Evolutionary conservation across 768 basidiomycete species (phyloP), one percentile per base, ranked within the genome.

Genomic region (Pulveroboletus sp.): DNA sequence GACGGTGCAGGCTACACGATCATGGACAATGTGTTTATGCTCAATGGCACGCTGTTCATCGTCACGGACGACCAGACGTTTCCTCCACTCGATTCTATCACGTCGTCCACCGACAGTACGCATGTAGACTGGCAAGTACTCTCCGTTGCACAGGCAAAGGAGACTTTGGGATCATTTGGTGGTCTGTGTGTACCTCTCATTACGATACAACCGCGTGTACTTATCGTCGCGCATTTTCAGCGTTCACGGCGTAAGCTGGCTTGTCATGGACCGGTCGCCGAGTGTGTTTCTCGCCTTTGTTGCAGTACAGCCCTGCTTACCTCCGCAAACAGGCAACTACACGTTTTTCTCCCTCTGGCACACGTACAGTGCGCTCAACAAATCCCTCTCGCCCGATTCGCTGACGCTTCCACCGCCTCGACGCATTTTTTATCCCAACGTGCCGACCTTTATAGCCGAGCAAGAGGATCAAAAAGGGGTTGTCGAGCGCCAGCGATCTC

Each of bases 321-420:
- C 38, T 30, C 37, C 13, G 42, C 18, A 37, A 33, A 17, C 55
- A 63, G 84, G 84, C 63, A 82, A 86, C 53, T 79, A 83, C 51
- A 84, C 89, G 4, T 69, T 92, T 47, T 77, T 91, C 30, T 79
- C 89, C 6, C 73, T 95, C 31, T 88, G 85, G 84, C 78, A 86
- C 39, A 81, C 80, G 0, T 86, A 92, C 67, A 81, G 81, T 50
- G 76, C 82, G 1, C 74, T 89, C 30, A 79, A 84, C 60, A 49
- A 62, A 1, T 57, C 70, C 9, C 76, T 78, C 27, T 69, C 69
- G 13, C 62, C 70, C 9, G 81, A 81, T 4, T 62, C 62, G 11
- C 81, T 80, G 4, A 74, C 64, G 8, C 78, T 88, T 17, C 74
- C 82, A 0, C 77, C 81, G 1, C 90, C 90, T 0, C 73, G 77